Evolutionary conservation across 2,329 filamentous ascomycete species (phyloP), one percentile per base, ranked within the genome.

Genomic region (Fusarium sp.): DNA sequence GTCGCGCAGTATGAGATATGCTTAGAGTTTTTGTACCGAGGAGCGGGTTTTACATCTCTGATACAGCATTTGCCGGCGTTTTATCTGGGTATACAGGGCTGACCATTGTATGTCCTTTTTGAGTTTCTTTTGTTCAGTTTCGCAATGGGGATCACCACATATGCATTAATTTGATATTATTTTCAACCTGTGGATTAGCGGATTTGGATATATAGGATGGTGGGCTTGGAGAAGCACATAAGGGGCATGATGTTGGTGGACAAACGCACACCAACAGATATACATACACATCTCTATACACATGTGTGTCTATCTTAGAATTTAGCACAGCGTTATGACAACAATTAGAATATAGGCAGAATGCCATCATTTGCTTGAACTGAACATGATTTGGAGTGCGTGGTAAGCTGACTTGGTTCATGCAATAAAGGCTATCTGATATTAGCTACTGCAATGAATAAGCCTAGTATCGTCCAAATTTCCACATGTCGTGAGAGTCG

Each of bases 1-100:
- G 8, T 63, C 60, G 30, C 72, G 68, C 33, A 75, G 73, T 53
- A 72, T 73, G 72, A 73, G 76, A 67, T 77, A 77, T 59, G 76
- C 76, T 58, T 77, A 73, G 59, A 51, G 25, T 40, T 60, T 11
- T 41, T 39, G 33, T 25, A 41, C 32, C 51, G 22, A 49, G 48
- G 25, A 43, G 22, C 14, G 23, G 20, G 14, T 30, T 45, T 54
- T 27, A 46, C 52, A 39, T 54, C 37, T 48, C 37, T 40, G 50
- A 39, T 58, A 66, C 55, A 46, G 69, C 68, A 72, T 73, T 60
- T 41, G 39, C 61, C 55, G 71, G 71, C 71, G 71, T 73, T 73
- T 45, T 66, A 25, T 49, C 30, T 54, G 37, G 61, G 52, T 37
- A 62, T 53, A 41, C 52, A 51, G 49, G 46, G 22, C 56, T 53